Evolutionary conservation across 2,329 filamentous ascomycete species (phyloP).

Genomic region (Monilinia fructigena): DNA sequence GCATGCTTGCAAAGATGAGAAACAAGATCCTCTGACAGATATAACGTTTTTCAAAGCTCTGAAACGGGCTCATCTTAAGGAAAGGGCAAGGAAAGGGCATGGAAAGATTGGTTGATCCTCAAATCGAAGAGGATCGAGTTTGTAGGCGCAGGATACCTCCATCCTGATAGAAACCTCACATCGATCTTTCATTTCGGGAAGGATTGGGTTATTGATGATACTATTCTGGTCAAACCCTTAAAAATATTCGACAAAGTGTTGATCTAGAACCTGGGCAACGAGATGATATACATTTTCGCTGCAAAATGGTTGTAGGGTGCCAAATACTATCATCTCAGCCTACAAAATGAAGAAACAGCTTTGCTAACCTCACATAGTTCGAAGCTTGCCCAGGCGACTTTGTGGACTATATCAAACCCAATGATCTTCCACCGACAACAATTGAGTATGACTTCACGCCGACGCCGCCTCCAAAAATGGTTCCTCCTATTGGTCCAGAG

Average conservation of each 20-base stretch:
- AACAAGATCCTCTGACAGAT: neutral
- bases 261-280: neutral
- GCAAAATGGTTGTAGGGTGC: neutral
- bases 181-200: neutral
- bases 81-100: neutral
- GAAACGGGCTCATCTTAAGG: neutral
- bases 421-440: constrained; percentile 22
- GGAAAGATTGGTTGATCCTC: neutral
- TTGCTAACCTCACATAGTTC: neutral
- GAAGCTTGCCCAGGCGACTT: constrained; percentile 21
- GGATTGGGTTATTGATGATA: neutral
- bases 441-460: constrained; percentile 26
- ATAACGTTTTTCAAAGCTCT: neutral
- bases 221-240: neutral
- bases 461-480: constrained; percentile 23
- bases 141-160: neutral
- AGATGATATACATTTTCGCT: neutral
- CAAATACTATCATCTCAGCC: neutral
- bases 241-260: neutral
- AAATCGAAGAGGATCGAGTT: neutral
- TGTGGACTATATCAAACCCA: constrained; percentile 23
- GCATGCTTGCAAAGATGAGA: neutral
- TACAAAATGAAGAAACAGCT: too few species aligned
- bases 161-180: neutral
- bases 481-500: constrained; percentile 6